These are phyloP conservation scores for Candida wancherniae DNA, from an alignment of 805 yeast species.

Conservation along the genomic window DNA sequence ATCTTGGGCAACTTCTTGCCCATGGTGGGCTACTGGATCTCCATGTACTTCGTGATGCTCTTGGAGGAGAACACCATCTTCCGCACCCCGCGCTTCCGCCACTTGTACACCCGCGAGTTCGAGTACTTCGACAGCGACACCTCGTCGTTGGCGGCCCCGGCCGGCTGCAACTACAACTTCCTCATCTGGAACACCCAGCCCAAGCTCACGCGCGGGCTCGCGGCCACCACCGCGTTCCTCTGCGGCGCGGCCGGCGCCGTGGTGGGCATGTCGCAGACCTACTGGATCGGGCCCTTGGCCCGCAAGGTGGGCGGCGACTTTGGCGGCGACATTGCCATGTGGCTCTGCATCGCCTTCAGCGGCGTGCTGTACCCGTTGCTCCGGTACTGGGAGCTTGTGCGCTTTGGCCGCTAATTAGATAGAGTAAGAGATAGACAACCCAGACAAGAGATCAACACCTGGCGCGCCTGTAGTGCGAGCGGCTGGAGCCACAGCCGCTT, in stretches of 20 bases:
- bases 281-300: slow-evolving; percentile 78
- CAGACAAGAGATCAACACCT: too few species aligned
- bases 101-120: slow-evolving; percentile 31
- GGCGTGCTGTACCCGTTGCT: slow-evolving; percentile 57
- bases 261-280: slow-evolving; percentile 83
- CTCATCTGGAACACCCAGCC: slow-evolving; percentile 59
- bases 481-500: too few species aligned
- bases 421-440: too few species aligned
- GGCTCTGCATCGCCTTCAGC: slow-evolving; percentile 69
- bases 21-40: slow-evolving; percentile 89
- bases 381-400: slow-evolving; percentile 62
- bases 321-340: slow-evolving; percentile 82
- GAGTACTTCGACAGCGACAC: slow-evolving; percentile 14
- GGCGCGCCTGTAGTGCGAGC: too few species aligned
- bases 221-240: slow-evolving; percentile 61
- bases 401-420: slow-evolving; percentile 30
- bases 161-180: slow-evolving; percentile 15
- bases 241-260: slow-evolving; percentile 79
- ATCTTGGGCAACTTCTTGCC: slow-evolving; percentile 80
- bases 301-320: slow-evolving; percentile 44
- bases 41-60: slow-evolving; percentile 69
- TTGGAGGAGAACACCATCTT: slow-evolving; percentile 71
- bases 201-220: slow-evolving; percentile 63
- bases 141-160: slow-evolving; percentile 8
- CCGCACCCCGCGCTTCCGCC: slow-evolving; percentile 42